Base-by-base conservation (phyloP, 192 early-diverging fungal species). In the Entomortierella beljakovae region DNA sequence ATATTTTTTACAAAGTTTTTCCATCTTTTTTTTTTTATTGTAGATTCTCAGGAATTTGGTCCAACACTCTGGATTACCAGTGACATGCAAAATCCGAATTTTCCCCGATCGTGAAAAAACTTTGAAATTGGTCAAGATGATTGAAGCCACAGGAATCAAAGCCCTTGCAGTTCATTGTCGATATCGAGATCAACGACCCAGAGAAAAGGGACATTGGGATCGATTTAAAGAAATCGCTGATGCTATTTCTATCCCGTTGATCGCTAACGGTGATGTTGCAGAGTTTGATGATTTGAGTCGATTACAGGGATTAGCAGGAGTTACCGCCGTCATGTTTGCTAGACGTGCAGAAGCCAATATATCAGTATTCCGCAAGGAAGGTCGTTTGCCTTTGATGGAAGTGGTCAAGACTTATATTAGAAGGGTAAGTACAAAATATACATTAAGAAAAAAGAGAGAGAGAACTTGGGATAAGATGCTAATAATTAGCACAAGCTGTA, bases 191-290 rank as follows among this genome's bases (percentile, higher is more conserved):
- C 92, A 95, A 87, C 74, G 93, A 42, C 94, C 96, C n/a, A 68
- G 81, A 8, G 86, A 94, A 42, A 89, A 87, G 26, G 97, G 92
- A 7, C 87, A 94, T 68, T 98, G 96, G 96, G 90, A 92, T 34
- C 83, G 90, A 34, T 90, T 98, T 43, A 85, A 89, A 60, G 84
- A 85, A 40, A 86, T 98, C 22, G 88, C 90, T 11, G 74, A 93
- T 2, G 86, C 90, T 6, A 71, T 96, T 6, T 88, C 88, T 38
- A 88, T 94, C 34, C 94, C 94, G 15, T 85, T 99, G 34, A 93
- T 98, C 60, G 94, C 94, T 1, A 99, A 99, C 81, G 97, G 97
- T 11, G 97, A 99, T 81, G 77, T 98, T 7, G 93, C 85, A 55
- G 67, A 84, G 33, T 85, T 84, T 35, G 81, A 74, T 2, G 92